A percentile compares a stretch with the other conserved stretches of the same genome.
These are phyloP conservation scores for Brassica napus DNA, from an alignment of 345 rosid species.

Conservation along the genomic window DNA sequence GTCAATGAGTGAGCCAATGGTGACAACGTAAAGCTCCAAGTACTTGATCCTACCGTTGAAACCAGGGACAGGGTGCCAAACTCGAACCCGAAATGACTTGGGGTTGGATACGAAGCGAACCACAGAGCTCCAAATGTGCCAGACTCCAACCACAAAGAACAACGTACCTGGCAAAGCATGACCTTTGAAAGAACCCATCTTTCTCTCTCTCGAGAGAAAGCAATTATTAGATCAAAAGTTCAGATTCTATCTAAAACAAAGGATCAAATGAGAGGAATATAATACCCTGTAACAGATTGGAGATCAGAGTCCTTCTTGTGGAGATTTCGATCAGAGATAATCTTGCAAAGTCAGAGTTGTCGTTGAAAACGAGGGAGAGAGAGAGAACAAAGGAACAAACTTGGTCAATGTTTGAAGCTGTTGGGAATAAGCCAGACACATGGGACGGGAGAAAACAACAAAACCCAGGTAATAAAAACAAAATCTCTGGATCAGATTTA, in stretches of 20 bases:
- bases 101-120: slow-evolving; percentile 64
- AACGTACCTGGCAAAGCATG: slow-evolving; percentile 88
- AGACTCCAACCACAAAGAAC: slow-evolving; percentile 71
- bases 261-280: slow-evolving; percentile 11
- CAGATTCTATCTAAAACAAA: background rate
- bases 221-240: background rate
- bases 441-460: background rate
- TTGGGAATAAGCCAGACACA: background rate
- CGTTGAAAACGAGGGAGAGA: slow-evolving; percentile 30
- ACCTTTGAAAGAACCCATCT: slow-evolving; percentile 95
- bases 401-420: slow-evolving; percentile 30
- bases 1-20: slow-evolving; percentile 73
- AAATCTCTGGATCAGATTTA: slow-evolving; percentile 17
- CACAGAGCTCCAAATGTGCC: slow-evolving; percentile 87
- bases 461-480: background rate
- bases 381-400: background rate
- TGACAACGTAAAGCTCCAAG: slow-evolving; percentile 80
- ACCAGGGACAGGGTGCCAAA: slow-evolving; percentile 87
- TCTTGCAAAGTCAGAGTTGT: slow-evolving; percentile 14
- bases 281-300: slow-evolving; percentile 9
- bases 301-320: slow-evolving; percentile 19
- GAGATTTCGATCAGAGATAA: slow-evolving; percentile 2
- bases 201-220: background rate
- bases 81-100: slow-evolving; percentile 69
- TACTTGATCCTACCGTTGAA: slow-evolving; percentile 73